These are phyloP conservation scores for Ascochyta rabiei DNA, from an alignment of 2,329 filamentous ascomycete species.

Conservation along the genomic window DNA sequence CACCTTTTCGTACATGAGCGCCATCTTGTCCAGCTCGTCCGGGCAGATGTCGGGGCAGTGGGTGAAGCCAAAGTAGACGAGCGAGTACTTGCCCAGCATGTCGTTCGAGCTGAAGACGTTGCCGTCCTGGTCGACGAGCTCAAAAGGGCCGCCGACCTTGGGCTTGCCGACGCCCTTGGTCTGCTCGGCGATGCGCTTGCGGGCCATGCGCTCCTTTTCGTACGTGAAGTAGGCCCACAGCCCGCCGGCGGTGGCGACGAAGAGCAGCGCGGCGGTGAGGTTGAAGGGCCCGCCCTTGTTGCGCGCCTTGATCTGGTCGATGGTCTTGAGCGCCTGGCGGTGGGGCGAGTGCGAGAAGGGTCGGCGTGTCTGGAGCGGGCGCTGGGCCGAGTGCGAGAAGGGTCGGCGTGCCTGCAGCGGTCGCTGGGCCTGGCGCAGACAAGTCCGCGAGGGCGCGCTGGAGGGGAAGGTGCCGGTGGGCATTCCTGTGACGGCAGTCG, in stretches of 20 bases:
- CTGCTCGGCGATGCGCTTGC: conserved; percentile 86
- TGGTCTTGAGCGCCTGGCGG: conserved; percentile 42
- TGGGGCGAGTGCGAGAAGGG: conserved; percentile 38
- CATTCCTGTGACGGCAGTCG: conserved; percentile 19
- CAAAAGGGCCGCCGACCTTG: conserved; percentile 89
- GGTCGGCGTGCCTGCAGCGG: conserved; percentile 15
- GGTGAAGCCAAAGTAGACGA: conserved; percentile 98
- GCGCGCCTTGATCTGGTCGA: conserved; percentile 43
- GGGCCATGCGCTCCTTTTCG: conserved; percentile 90
- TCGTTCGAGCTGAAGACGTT: conserved; percentile 77
- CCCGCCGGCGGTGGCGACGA: conserved; percentile 76
- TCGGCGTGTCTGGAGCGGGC: conserved; percentile 21
- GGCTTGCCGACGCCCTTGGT: conserved; percentile 91
- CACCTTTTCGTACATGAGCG: conserved; percentile 82
- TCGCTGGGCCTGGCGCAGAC: conserved; percentile 21
- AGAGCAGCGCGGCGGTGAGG: conserved; percentile 85
- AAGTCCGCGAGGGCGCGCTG: conserved; percentile 20
- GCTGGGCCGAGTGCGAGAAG: conserved; percentile 39
- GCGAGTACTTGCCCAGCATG: conserved; percentile 82
- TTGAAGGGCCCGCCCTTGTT: conserved; percentile 75
- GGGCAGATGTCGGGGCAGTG: conserved; percentile 99
- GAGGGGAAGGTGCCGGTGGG: conserved; percentile 19
- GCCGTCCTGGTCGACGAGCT: conserved; percentile 81
- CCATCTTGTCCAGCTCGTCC: conserved; percentile 99
- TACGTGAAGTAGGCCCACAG: conserved; percentile 90